Evolutionary conservation across 176 grass and related monocot species (phyloP).

Genomic region (Oryza meyeriana): DNA sequence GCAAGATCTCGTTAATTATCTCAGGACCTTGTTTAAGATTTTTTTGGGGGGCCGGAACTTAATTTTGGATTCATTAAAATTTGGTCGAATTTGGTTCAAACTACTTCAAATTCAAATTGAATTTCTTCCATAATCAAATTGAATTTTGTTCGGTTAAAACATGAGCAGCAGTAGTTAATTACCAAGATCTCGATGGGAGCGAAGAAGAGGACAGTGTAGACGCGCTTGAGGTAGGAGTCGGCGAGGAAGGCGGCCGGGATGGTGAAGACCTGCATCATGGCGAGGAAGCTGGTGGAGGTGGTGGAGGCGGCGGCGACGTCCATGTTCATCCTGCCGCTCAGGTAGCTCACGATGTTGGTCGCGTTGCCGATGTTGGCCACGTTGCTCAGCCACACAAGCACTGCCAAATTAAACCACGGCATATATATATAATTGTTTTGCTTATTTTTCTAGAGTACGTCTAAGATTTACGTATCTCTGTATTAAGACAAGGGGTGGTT

Average conservation of each 20-base stretch:
- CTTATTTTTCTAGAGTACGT: too few relatives aligned
- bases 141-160: background rate
- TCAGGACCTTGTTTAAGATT: too few relatives aligned
- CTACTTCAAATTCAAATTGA: background rate
- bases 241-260: conserved; percentile 46
- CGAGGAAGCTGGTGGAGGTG: conserved; percentile 19
- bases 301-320: conserved; percentile 34
- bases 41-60: too few relatives aligned
- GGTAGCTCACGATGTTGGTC: conserved; percentile 45
- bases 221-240: conserved; percentile 51
- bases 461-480: too few relatives aligned
- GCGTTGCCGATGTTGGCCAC: conserved; percentile 35
- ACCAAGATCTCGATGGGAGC: conserved; percentile 38
- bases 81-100: background rate
- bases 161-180: background rate
- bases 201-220: conserved; percentile 39
- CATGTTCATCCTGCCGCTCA: conserved; percentile 46
- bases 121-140: too few relatives aligned
- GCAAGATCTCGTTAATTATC: too few relatives aligned
- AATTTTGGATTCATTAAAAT: background rate
- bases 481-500: too few relatives aligned
- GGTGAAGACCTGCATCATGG: conserved; percentile 32
- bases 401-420: conserved; percentile 1
- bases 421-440: background rate
- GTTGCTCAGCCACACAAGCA: conserved; percentile 27